Conservation (phyloP, 208 protist species). For the Crithidia sp. region DNA sequence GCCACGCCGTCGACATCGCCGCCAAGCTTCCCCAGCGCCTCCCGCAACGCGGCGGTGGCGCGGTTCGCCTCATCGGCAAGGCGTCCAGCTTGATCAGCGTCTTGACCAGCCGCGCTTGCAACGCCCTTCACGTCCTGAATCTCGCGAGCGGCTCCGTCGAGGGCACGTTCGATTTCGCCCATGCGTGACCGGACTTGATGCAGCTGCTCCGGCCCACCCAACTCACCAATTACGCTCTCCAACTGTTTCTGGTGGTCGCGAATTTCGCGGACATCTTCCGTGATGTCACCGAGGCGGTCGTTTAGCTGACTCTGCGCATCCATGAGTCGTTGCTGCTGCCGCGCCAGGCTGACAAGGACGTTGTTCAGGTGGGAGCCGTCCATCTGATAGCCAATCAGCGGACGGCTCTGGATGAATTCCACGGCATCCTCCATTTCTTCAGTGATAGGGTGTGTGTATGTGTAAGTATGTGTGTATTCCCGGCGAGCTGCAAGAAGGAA, state of each 20-base stretch:
- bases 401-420: constrained; percentile 78
- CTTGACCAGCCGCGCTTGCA: constrained; percentile 38
- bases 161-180: constrained; percentile 50
- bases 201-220: constrained; percentile 39
- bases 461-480: neutral
- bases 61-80: constrained; percentile 56
- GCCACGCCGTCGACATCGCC: constrained; percentile 41
- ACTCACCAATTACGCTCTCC: constrained; percentile 46
- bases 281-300: constrained; percentile 48
- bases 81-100: constrained; percentile 54
- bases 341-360: constrained; percentile 66
- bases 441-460: neutral
- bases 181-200: constrained; percentile 48
- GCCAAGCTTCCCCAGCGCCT: constrained; percentile 33
- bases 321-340: constrained; percentile 59
- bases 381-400: constrained; percentile 84
- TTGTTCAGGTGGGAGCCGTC: constrained; percentile 81
- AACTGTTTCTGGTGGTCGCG: constrained; percentile 48
- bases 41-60: constrained; percentile 35
- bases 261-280: constrained; percentile 51
- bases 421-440: constrained; percentile 62
- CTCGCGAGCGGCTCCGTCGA: constrained; percentile 43
- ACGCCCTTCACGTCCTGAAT: constrained; percentile 45
- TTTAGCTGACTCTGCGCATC: constrained; percentile 44
- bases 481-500: too few relatives aligned